These are phyloP conservation scores for Colletotrichum eleusines DNA, from an alignment of 2,329 filamentous ascomycete genomes.

Conservation along the genomic window DNA sequence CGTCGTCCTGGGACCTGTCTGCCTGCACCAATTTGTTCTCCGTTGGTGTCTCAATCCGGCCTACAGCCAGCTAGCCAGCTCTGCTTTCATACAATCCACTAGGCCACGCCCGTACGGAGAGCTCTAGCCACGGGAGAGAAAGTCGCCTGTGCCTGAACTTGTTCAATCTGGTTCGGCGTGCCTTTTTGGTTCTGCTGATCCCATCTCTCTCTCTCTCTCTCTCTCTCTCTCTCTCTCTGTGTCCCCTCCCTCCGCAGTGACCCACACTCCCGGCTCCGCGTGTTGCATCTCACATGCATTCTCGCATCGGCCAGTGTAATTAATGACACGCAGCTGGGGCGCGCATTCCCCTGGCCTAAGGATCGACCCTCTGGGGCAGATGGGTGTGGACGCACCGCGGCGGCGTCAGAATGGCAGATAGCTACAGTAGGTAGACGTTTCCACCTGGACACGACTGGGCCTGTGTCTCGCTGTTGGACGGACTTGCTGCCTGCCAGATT, in stretches of 20 bases:
- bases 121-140: not conserved
- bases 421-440: too few species aligned
- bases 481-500: not conserved
- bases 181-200: constrained; percentile 10
- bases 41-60: constrained; percentile 32
- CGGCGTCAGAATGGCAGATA: constrained; percentile 25
- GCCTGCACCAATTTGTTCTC: constrained; percentile 11
- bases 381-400: constrained; percentile 10
- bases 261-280: constrained; percentile 38
- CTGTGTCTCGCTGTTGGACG: not conserved
- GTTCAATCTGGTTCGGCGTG: constrained; percentile 28
- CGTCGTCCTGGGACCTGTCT: not conserved
- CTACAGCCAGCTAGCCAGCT: constrained; percentile 23
- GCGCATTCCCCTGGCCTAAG: constrained; percentile 18
- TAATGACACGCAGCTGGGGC: not conserved
- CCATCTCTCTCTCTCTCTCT: constrained; percentile 26
- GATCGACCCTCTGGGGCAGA: constrained; percentile 2
- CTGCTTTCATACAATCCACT: not conserved
- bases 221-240: too few species aligned
- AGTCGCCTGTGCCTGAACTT: constrained; percentile 27
- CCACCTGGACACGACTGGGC: constrained; percentile 16
- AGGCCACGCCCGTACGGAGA: constrained; percentile 10
- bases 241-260: constrained; percentile 27
- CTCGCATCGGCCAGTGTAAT: constrained; percentile 26
- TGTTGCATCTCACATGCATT: constrained; percentile 33